Conservation (phyloP, 495 filamentous ascomycete genomes). For the Daldinia decipiens region DNA sequence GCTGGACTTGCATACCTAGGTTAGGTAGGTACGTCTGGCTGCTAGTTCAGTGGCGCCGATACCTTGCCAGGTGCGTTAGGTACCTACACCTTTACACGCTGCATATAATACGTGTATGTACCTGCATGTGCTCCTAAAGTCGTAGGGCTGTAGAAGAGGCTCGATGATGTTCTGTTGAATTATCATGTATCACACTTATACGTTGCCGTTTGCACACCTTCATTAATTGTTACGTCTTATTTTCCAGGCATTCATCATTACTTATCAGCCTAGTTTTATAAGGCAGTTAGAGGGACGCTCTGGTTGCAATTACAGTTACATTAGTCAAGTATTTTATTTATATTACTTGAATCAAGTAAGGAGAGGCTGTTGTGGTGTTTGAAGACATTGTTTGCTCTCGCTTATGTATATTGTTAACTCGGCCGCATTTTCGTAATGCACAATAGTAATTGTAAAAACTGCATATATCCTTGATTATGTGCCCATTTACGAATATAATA, state of each 20-base stretch:
- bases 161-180: neutral
- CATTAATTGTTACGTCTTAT: neutral
- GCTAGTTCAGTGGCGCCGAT: neutral
- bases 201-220: neutral
- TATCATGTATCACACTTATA: neutral
- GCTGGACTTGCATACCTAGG: constrained; percentile 7
- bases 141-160: constrained; percentile 1
- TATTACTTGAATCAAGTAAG: neutral
- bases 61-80: neutral
- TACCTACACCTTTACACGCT: neutral
- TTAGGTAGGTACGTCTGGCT: neutral
- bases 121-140: neutral
- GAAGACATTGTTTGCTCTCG: neutral
- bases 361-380: neutral
- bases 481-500: no score
- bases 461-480: neutral
- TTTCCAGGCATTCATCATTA: neutral
- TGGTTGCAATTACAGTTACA: neutral
- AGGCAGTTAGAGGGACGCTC: neutral
- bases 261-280: neutral
- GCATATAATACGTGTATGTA: constrained; percentile 4
- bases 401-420: neutral
- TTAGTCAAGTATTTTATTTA: neutral
- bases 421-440: neutral
- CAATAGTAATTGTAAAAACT: neutral